A percentile compares a stretch with the other conserved stretches of the same genome.
Evolutionary conservation across 2,329 filamentous ascomycete species (phyloP).

Genomic region (Dothistroma septosporum): DNA sequence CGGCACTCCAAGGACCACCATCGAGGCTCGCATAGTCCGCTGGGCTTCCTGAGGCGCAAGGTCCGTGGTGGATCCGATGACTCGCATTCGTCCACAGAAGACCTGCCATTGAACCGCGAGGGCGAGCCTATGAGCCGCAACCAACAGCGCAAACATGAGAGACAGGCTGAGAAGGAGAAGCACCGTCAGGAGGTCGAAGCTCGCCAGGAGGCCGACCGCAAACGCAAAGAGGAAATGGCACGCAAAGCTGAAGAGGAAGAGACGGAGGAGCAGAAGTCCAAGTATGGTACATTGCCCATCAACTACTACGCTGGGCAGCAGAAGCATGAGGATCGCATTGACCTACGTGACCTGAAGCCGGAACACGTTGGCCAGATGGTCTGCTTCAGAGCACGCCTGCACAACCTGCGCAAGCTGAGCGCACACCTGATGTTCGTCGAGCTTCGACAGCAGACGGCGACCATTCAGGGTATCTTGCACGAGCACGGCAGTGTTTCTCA

Average conservation of each 20-base stretch:
- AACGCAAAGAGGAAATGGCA: conserved; percentile 47
- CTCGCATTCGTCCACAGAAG: conserved; percentile 35
- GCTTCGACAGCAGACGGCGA: conserved; percentile 76
- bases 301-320: conserved; percentile 55
- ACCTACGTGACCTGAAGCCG: conserved; percentile 50
- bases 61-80: conserved; percentile 29
- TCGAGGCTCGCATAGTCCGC: conserved; percentile 31
- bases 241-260: conserved; percentile 50
- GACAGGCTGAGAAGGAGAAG: conserved; percentile 43
- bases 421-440: conserved; percentile 79
- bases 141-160: conserved; percentile 48
- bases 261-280: conserved; percentile 55
- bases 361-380: conserved; percentile 57
- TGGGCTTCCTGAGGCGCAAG: conserved; percentile 34
- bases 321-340: conserved; percentile 45
- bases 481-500: conserved; percentile 60
- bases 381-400: conserved; percentile 66
- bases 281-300: conserved; percentile 56
- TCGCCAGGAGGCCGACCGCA: conserved; percentile 44
- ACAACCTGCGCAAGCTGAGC: conserved; percentile 77
- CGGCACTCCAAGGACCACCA: conserved; percentile 28
- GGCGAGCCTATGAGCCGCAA: conserved; percentile 49
- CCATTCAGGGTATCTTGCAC: conserved; percentile 77
- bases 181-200: conserved; percentile 43
- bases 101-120: conserved; percentile 46